Evolutionary conservation across 2,329 filamentous ascomycete species (phyloP).

Genomic region (Tolypocladium capitatum): DNA sequence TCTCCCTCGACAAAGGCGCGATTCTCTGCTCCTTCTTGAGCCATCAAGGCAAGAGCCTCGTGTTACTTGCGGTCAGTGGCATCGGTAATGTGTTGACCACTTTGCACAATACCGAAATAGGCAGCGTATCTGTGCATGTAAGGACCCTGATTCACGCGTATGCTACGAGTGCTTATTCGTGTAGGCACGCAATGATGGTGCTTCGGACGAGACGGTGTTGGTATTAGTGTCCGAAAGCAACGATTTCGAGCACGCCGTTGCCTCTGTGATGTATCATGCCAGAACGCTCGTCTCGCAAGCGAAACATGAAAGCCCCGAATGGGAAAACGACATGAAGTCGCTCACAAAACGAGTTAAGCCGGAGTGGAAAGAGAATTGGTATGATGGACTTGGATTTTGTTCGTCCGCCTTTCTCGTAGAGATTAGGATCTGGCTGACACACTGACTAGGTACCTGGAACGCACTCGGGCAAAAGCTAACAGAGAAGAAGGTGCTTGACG

Average conservation of each 20-base stretch:
- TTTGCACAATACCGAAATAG: slow-evolving; percentile 51
- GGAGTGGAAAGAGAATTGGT: slow-evolving; percentile 76
- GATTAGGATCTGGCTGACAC: slow-evolving; percentile 8
- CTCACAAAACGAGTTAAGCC: slow-evolving; percentile 36
- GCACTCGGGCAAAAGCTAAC: slow-evolving; percentile 72
- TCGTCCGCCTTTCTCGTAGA: slow-evolving; percentile 11
- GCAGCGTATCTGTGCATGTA: slow-evolving; percentile 54
- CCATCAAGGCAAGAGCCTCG: slow-evolving; percentile 57
- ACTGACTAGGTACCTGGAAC: slow-evolving; percentile 67
- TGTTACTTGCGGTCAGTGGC: slow-evolving; percentile 67
- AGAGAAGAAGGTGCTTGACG: slow-evolving; percentile 63
- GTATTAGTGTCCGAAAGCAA: slow-evolving; percentile 60
- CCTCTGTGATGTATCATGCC: slow-evolving; percentile 80
- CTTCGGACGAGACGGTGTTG: slow-evolving; percentile 37
- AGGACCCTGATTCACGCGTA: slow-evolving; percentile 13
- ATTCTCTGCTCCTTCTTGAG: slow-evolving; percentile 68
- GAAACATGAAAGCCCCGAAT: slow-evolving; percentile 28
- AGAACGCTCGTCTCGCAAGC: slow-evolving; percentile 35
- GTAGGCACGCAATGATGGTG: slow-evolving; percentile 54
- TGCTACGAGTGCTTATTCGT: slow-evolving; percentile 4
- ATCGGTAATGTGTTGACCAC: slow-evolving; percentile 56
- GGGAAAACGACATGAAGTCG: slow-evolving; percentile 30
- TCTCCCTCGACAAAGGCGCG: slow-evolving; percentile 63
- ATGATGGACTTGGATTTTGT: slow-evolving; percentile 87
- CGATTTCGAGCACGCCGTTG: slow-evolving; percentile 61